phyloP scores from a whole-genome alignment of 345 rosid species.

The Eucalyptus caleyi region DNA sequence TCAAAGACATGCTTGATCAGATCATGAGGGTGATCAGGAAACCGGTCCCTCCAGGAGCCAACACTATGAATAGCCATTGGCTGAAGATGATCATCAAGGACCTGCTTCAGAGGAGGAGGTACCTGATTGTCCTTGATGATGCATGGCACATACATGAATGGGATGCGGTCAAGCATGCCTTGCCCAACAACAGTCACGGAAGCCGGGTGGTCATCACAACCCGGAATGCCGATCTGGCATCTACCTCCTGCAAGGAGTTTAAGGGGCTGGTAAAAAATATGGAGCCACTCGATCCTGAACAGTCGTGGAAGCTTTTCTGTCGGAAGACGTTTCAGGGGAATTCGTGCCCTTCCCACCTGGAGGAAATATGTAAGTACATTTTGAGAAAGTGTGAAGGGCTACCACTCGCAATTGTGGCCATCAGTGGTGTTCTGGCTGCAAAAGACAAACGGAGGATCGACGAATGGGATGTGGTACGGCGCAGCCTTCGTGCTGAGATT shows the following conservation, averaged over 20 bases:
- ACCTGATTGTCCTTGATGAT: conserved; percentile 22
- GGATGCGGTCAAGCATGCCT: conserved; percentile 17
- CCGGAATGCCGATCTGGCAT: conserved; percentile 7
- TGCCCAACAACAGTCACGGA: conserved; percentile 9
- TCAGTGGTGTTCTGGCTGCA: conserved; percentile 28
- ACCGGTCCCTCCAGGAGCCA: conserved; percentile 11
- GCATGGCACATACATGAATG: conserved; percentile 21
- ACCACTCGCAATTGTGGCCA: conserved; percentile 38
- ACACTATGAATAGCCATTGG: conserved; percentile 4
- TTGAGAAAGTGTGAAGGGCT: conserved; percentile 26
- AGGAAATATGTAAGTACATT: conserved; percentile 8
- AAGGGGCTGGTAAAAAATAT: conserved; percentile 5
- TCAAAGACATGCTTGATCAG: conserved; percentile 8
- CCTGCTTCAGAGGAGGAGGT: conserved; percentile 14
- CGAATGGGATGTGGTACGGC: conserved; percentile 22
- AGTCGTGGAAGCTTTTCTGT: conserved; percentile 21
- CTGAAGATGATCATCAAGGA: conserved; percentile 5
- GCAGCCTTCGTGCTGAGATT: conserved; percentile 19
- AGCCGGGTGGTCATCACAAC: conserved; percentile 28
- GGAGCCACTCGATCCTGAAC: conserved; percentile 9
- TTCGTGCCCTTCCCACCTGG: conserved; percentile 18
- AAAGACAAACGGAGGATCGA: conserved; percentile 9
- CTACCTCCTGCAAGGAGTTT: conserved; percentile 5
- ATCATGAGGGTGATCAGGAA: conserved; percentile 2
- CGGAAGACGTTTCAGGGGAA: conserved; percentile 15